Percentiles rank a stretch among this genome's conserved stretches.
Evolutionary conservation across 257 asterid genomes (phyloP).

Genomic region (Lycium ferocissimum): DNA sequence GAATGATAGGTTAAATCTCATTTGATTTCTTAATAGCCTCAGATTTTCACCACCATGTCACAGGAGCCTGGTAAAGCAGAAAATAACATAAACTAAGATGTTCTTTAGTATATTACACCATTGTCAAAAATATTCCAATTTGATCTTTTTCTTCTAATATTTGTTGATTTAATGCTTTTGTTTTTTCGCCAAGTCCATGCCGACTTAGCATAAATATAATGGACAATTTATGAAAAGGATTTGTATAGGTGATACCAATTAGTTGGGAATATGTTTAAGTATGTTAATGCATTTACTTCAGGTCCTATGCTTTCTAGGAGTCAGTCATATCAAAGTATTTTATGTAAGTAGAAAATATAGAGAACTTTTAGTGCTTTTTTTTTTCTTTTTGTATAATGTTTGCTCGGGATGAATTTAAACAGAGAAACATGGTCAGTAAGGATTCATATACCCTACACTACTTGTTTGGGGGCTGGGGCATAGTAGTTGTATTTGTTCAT

Average conservation of each 20-base stretch:
- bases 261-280: background rate
- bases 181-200: background rate
- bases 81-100: background rate
- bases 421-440: background rate
- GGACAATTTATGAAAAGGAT: background rate
- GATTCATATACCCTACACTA: background rate
- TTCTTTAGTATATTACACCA: background rate
- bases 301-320: background rate
- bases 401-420: background rate
- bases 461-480: background rate
- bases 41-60: background rate
- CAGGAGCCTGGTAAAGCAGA: background rate
- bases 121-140: background rate
- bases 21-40: background rate
- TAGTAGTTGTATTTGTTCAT: background rate
- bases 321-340: background rate
- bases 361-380: background rate
- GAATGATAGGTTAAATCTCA: background rate
- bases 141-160: background rate
- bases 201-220: background rate
- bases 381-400: background rate
- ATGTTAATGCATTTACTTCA: background rate
- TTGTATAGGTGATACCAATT: background rate
- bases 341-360: background rate
- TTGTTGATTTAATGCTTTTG: background rate